Percentiles rank a stretch among this genome's conserved stretches.
Conservation (phyloP, 441 rosid species). For the Metrosideros polymorpha region DNA sequence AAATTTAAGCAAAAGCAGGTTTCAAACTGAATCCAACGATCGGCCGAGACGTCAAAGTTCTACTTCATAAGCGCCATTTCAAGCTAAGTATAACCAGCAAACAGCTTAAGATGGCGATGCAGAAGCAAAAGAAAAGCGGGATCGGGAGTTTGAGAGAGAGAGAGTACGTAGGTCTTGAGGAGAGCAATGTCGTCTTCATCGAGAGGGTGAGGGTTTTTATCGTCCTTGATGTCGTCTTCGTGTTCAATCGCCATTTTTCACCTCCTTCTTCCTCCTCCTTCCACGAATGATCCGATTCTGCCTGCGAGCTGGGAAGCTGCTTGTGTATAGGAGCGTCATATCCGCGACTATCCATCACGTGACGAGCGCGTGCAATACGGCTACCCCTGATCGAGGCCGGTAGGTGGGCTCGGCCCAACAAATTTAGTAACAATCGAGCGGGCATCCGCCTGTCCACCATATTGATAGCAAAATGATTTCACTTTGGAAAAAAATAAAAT, state of each 20-base stretch:
- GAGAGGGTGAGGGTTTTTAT: conserved; percentile 88
- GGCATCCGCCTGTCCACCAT: not conserved
- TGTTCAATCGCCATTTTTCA: conserved; percentile 38
- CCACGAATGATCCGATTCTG: not conserved
- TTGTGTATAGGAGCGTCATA: not conserved
- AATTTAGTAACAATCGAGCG: not conserved
- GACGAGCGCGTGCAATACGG: not conserved
- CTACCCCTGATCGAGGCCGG: not conserved
- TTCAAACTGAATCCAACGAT: not conserved
- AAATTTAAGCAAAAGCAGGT: not conserved
- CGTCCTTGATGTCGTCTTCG: conserved; percentile 59
- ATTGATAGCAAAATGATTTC: not conserved
- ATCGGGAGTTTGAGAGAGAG: not conserved
- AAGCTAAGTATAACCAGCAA: not conserved
- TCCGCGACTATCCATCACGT: not conserved
- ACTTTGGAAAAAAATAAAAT: not conserved
- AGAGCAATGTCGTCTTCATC: conserved; percentile 97
- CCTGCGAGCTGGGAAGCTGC: not conserved
- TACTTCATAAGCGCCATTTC: not conserved
- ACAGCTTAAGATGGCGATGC: not conserved
- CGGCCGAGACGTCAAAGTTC: not conserved
- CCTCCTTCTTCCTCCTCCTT: not conserved
- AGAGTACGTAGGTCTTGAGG: conserved; percentile 81
- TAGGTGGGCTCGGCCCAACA: not conserved
- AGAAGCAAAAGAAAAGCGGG: not conserved